These are phyloP conservation scores for Sclerotinia borealis DNA, from an alignment of 2,329 filamentous ascomycete genomes.

Conservation along the genomic window DNA sequence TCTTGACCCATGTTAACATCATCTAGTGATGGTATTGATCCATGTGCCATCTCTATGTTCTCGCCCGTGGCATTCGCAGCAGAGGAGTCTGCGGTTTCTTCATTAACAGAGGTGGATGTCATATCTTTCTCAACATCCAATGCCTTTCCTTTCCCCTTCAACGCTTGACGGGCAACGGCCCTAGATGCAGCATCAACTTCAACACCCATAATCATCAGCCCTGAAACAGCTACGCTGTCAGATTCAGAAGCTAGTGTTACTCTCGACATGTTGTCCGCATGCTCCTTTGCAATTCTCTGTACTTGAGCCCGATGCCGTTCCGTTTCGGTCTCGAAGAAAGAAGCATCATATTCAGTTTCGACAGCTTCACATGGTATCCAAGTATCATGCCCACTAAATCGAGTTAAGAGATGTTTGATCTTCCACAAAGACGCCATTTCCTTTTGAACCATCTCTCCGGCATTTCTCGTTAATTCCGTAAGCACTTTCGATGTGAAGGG, in stretches of 20 bases:
- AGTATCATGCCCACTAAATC: constrained; percentile 67
- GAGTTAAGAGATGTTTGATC: constrained; percentile 67
- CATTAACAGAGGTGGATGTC: not conserved
- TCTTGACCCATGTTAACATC: constrained; percentile 16
- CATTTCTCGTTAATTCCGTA: constrained; percentile 63
- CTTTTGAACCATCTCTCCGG: constrained; percentile 64
- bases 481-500: constrained; percentile 71
- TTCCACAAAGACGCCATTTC: constrained; percentile 69
- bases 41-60: not conserved
- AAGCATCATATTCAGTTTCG: constrained; percentile 49
- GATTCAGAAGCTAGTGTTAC: constrained; percentile 24
- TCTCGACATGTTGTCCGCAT: constrained; percentile 26
- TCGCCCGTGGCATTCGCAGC: not conserved
- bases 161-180: not conserved
- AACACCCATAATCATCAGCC: constrained; percentile 9
- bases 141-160: constrained; percentile 2
- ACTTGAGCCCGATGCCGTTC: constrained; percentile 20
- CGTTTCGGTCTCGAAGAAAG: constrained; percentile 39
- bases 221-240: constrained; percentile 14
- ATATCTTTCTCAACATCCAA: not conserved
- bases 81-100: not conserved
- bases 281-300: constrained; percentile 22
- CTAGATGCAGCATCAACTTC: constrained; percentile 5
- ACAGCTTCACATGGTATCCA: constrained; percentile 58
- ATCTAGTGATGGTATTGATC: not conserved